Conservation (phyloP, 176 grass and related monocot genomes). For the Calamus simplicifolius region DNA sequence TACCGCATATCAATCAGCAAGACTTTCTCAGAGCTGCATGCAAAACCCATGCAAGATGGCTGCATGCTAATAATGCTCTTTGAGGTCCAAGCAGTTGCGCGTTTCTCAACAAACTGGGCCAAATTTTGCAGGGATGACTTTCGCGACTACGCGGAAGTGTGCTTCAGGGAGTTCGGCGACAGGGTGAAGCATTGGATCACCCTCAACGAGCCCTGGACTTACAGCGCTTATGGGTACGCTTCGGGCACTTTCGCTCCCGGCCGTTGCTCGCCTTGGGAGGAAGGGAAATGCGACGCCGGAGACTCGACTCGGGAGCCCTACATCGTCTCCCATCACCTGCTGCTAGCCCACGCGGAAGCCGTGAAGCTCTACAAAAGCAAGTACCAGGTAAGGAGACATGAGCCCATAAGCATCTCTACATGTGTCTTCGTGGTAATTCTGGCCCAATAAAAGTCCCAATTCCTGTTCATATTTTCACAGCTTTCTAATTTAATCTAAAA, state of each 20-base stretch:
- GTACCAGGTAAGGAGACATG: conserved; percentile 26
- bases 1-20: too few relatives aligned
- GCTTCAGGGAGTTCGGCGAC: conserved; percentile 76
- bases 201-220: conserved; percentile 36
- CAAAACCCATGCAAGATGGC: too few relatives aligned
- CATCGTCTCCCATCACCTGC: conserved; percentile 34
- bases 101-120: too few relatives aligned
- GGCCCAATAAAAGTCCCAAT: too few relatives aligned
- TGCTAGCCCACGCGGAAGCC: conserved; percentile 46
- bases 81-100: too few relatives aligned
- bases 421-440: too few relatives aligned
- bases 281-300: conserved; percentile 22
- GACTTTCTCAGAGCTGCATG: too few relatives aligned
- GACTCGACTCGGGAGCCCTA: conserved; percentile 61
- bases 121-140: conserved; percentile 49
- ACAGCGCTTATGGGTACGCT: conserved; percentile 31
- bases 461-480: too few relatives aligned
- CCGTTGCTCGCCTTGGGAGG: conserved; percentile 35
- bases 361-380: conserved; percentile 35
- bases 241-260: conserved; percentile 24
- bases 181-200: conserved; percentile 82
- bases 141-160: conserved; percentile 34
- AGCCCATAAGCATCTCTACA: not conserved
- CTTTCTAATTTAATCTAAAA: too few relatives aligned
- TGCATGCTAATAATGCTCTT: too few relatives aligned